Base-by-base conservation (phyloP, 2,329 filamentous ascomycete genomes). In the Curvularia verruculosa region DNA sequence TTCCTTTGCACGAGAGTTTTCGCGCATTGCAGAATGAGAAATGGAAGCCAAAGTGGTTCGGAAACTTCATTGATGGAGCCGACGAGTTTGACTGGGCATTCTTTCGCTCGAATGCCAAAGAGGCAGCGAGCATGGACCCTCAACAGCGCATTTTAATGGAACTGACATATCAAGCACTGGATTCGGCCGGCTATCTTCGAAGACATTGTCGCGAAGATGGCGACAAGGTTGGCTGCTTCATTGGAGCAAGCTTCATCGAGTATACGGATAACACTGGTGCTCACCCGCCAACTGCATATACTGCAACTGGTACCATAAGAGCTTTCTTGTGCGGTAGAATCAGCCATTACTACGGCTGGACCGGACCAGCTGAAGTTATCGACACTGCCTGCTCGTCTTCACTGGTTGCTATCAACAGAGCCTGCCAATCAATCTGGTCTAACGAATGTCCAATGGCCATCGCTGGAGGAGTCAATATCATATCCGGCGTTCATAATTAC, bases 351-450 rank as follows among this genome's bases (percentile, higher is more conserved):
- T 75, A 67, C 50, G 66, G 71, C 2, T 71, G 66, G 55, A 58
- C 54, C 19, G 73, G 70, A 9, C 66, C 63, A 4, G 52, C 63
- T 19, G 52, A 73, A 21, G 69, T 63, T 1, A 54, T 75, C 44
- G 75, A 78, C 44, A 76, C 75, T 5, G 75, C 75, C 5, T 77
- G 75, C 54, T 75, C 73, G 3, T 65, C 73, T 21, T 72, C 61
- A 2, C 34, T 66, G 3, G 70, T 75, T 2, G 71, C 73, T 7
- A 62, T 77, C 9, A 63, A 76, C 50, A 49, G 56, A 21, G 73
- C 72, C 1, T 73, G 70, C 51, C 49, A 57, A 15, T 65, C 69
- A 2, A 47, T 78, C 8, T 50, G 54, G n/a, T 49, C 45, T 10
- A 71, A 72, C 0, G 73, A 76, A 49, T 68, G 68, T 46, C 54